Evolutionary conservation across 495 filamentous ascomycete genomes (phyloP).

Genomic region (Aspergillus sclerotioniger): DNA sequence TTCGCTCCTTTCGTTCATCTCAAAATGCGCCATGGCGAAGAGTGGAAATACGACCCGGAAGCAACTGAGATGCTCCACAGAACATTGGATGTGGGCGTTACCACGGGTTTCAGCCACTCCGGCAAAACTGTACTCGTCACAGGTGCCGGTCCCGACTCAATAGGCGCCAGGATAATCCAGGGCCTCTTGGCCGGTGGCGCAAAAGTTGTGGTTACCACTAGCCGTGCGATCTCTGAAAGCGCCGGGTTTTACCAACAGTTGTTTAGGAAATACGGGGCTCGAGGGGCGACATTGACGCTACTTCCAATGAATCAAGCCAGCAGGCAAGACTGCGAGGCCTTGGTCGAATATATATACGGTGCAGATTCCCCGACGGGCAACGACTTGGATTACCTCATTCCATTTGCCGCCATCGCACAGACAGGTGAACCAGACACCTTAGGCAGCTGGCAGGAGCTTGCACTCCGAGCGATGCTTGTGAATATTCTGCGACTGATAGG

Average conservation of each 20-base stretch:
- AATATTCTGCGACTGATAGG: constrained; percentile 90
- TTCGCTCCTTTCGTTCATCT: constrained; percentile 96
- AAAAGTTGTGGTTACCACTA: constrained; percentile 92
- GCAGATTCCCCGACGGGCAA: constrained; percentile 87
- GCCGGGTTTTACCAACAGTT: constrained; percentile 98
- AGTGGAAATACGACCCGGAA: constrained; percentile 95
- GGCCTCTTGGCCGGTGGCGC: constrained; percentile 94
- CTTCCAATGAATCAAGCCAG: constrained; percentile 98
- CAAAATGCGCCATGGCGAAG: constrained; percentile 61
- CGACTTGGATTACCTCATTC: constrained; percentile 93
- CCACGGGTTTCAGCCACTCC: constrained; percentile 20
- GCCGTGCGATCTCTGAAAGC: constrained; percentile 87
- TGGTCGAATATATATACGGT: constrained; percentile 96
- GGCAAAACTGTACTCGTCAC: constrained; percentile 97
- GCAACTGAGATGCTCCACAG: constrained; percentile 18
- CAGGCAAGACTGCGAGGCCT: constrained; percentile 89
- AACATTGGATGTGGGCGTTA: constrained; percentile 13
- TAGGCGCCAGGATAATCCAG: constrained; percentile 94
- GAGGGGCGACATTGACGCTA: constrained; percentile 89
- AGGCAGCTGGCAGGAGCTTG: constrained; percentile 89
- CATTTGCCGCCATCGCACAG: constrained; percentile 95
- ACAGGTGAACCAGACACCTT: constrained; percentile 88
- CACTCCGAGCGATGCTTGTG: constrained; percentile 97
- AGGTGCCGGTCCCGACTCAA: constrained; percentile 94
- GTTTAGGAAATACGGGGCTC: constrained; percentile 86